phyloP scores from a whole-genome alignment of 495 filamentous ascomycete species.

The Hypoxylon rickii region DNA sequence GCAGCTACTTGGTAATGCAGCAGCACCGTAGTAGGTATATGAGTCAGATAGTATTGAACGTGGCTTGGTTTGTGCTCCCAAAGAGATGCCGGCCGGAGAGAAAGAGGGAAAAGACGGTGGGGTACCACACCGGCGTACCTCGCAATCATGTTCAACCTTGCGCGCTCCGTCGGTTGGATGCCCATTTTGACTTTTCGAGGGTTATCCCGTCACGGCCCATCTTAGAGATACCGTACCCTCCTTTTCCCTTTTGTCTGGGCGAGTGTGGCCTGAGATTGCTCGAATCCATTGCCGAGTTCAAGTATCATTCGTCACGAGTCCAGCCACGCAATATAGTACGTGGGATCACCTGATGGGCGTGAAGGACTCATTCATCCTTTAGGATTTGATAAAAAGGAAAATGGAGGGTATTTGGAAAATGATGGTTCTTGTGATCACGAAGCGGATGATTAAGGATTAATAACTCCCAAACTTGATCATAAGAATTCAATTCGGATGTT shows the following conservation, averaged over 20 bases:
- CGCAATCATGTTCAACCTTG: conserved; percentile 3
- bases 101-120: conserved; percentile 13
- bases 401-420: no score
- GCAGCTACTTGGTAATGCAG: no score
- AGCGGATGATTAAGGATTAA: conserved; percentile 13
- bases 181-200: conserved; percentile 1
- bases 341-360: conserved; percentile 11
- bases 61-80: conserved; percentile 13
- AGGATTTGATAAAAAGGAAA: conserved; percentile 4
- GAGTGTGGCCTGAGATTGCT: no score
- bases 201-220: conserved; percentile 3
- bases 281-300: background rate
- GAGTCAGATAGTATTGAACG: conserved; percentile 7
- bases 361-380: conserved; percentile 11
- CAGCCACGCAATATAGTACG: conserved; percentile 9
- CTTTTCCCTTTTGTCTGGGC: no score
- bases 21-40: background rate
- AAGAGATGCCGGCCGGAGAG: background rate
- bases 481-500: no score
- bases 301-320: conserved; percentile 1
- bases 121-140: conserved; percentile 15
- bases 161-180: conserved; percentile 1
- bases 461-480: background rate
- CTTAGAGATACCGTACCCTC: conserved; percentile 11
- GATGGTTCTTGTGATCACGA: conserved; percentile 17